Conservation (phyloP, 2,329 filamentous ascomycete species). For the Paracorniculantispora psalliotae region DNA sequence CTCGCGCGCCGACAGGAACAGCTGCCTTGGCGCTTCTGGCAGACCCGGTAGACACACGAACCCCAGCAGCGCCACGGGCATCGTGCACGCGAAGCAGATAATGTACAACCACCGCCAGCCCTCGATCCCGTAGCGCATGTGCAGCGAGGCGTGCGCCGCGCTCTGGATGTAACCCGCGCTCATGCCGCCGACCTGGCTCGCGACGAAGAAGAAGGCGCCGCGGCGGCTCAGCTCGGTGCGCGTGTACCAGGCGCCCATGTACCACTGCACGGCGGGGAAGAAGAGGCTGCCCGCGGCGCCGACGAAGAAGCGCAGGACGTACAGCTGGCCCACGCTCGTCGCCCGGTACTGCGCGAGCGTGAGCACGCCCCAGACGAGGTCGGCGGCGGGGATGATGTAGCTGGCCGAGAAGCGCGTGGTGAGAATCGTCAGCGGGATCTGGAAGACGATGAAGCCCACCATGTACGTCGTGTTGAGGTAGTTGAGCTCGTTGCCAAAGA, state of each 20-base stretch:
- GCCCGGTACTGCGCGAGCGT: constrained; percentile 20
- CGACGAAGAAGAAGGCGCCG: constrained; percentile 38
- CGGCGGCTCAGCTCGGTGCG: constrained; percentile 33
- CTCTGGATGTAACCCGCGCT: constrained; percentile 40
- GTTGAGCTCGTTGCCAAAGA: constrained; percentile 50
- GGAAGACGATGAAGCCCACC: constrained; percentile 18
- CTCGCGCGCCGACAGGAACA: constrained; percentile 24
- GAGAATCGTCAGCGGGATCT: constrained; percentile 17
- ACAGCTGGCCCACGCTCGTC: constrained; percentile 30
- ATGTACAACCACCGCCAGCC: constrained; percentile 45
- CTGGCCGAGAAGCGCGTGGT: constrained; percentile 21
- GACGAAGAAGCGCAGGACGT: constrained; percentile 36
- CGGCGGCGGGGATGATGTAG: constrained; percentile 27
- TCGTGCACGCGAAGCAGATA: constrained; percentile 33
- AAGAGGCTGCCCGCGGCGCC: constrained; percentile 31
- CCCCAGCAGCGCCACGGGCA: constrained; percentile 28
- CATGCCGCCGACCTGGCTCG: constrained; percentile 38
- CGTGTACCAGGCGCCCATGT: constrained; percentile 39
- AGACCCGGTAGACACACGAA: constrained; percentile 29
- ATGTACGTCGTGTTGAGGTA: constrained; percentile 35
- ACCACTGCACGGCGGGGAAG: constrained; percentile 29
- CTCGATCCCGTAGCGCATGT: constrained; percentile 30
- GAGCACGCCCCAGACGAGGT: constrained; percentile 24
- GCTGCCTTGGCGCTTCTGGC: constrained; percentile 23
- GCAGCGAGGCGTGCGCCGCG: constrained; percentile 32